phyloP scores from a whole-genome alignment of 2,329 filamentous ascomycete species.

The Cadophora malorum region DNA sequence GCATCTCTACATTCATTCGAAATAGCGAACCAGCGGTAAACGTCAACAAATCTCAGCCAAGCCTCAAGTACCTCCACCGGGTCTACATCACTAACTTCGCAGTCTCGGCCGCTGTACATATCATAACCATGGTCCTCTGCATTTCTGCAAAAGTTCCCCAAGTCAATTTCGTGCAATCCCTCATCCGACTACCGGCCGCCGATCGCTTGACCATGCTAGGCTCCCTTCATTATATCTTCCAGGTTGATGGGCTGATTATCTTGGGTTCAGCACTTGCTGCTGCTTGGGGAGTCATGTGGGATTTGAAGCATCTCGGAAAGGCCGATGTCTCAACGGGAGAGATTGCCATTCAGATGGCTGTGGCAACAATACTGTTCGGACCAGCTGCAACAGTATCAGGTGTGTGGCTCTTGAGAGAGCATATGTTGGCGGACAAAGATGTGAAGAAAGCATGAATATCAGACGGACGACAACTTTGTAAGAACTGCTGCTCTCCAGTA shows the following conservation, averaged over 20 bases:
- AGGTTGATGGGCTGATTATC: constrained; percentile 3
- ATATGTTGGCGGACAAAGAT: constrained; percentile 5
- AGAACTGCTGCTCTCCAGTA: too few species aligned
- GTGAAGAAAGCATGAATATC: constrained; percentile 5
- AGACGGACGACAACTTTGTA: neutral
- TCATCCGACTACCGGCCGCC: neutral
- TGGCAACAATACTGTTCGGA: neutral
- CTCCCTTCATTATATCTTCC: constrained; percentile 8
- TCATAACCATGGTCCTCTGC: constrained; percentile 11
- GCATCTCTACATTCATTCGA: neutral
- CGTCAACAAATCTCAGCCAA: neutral
- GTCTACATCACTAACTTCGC: neutral
- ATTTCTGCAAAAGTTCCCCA: constrained; percentile 2
- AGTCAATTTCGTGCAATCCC: neutral
- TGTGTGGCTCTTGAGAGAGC: constrained; percentile 9
- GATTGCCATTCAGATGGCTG: constrained; percentile 8
- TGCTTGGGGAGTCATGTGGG: constrained; percentile 12
- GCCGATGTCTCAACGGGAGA: neutral
- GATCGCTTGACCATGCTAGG: constrained; percentile 3
- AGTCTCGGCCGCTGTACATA: neutral
- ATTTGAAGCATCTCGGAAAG: constrained; percentile 13
- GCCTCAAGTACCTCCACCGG: constrained; percentile 4
- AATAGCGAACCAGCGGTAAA: neutral
- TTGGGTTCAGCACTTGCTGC: constrained; percentile 7
- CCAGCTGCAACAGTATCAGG: constrained; percentile 1